Evolutionary conservation across 257 asterid genomes (phyloP).

Genomic region (Gardenia jasminoides): DNA sequence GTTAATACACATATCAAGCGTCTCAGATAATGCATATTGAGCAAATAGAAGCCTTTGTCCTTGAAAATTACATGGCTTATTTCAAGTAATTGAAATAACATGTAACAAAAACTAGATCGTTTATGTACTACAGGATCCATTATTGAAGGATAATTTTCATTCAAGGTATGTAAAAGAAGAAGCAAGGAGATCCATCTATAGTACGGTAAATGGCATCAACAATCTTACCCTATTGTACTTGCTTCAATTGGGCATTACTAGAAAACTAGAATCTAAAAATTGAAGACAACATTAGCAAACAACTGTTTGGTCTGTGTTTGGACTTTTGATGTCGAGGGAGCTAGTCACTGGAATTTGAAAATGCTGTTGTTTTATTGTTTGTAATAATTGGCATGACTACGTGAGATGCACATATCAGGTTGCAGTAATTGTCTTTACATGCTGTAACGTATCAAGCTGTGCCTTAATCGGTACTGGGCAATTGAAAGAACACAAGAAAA

Average conservation of each 20-base stretch:
- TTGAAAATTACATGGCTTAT: too few species aligned
- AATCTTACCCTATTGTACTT: too few species aligned
- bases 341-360: too few species aligned
- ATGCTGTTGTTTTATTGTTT: background rate
- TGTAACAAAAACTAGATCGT: too few species aligned
- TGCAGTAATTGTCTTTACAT: background rate
- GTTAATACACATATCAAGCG: too few species aligned
- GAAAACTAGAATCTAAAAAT: background rate
- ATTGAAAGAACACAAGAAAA: background rate
- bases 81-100: too few species aligned
- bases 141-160: background rate
- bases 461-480: constrained; percentile 3
- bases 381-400: background rate
- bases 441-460: background rate
- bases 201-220: too few species aligned
- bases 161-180: constrained; percentile 40
- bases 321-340: background rate
- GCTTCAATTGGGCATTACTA: too few species aligned
- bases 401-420: constrained; percentile 4
- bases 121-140: background rate
- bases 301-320: too few species aligned
- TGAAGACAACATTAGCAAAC: background rate
- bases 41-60: too few species aligned
- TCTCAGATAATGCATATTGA: too few species aligned
- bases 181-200: constrained; percentile 46